Percentiles rank a stretch among this genome's conserved stretches.
Evolutionary conservation across 805 yeast species (phyloP).

Genomic region (Wickerhamomyces bovis): DNA sequence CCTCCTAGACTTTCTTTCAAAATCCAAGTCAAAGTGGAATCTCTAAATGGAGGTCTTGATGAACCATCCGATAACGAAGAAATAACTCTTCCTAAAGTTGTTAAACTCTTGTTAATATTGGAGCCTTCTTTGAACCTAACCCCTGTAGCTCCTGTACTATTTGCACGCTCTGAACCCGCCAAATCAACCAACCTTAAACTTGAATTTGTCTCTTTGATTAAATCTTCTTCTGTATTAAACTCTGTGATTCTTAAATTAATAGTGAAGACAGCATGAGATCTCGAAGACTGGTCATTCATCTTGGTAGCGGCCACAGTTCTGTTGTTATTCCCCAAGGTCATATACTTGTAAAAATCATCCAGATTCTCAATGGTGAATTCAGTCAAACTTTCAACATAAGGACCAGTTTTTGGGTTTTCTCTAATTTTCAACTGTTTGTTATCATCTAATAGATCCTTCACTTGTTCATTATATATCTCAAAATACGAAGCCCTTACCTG

Average conservation of each 20-base stretch:
- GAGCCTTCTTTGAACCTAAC: conserved; percentile 67
- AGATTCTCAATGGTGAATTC: conserved; percentile 46
- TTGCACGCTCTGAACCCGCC: conserved; percentile 77
- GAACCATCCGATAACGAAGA: conserved; percentile 38
- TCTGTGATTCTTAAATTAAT: conserved; percentile 56
- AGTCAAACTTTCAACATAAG: conserved; percentile 62
- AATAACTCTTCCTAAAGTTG: conserved; percentile 71
- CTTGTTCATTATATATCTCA: conserved; percentile 76
- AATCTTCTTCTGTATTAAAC: conserved; percentile 29
- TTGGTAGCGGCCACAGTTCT: conserved; percentile 70
- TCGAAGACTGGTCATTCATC: conserved; percentile 65
- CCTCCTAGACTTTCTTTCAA: conserved; percentile 76
- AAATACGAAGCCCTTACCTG: conserved; percentile 53
- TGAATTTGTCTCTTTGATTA: conserved; percentile 47
- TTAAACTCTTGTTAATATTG: conserved; percentile 70
- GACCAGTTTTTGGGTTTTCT: conserved; percentile 61
- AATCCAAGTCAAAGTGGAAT: conserved; percentile 69
- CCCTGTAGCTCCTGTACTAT: conserved; percentile 55
- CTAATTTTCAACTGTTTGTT: conserved; percentile 37
- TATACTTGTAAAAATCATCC: conserved; percentile 40
- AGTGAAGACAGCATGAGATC: conserved; percentile 79
- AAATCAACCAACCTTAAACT: conserved; percentile 67
- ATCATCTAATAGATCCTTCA: conserved; percentile 48
- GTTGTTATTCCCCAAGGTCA: conserved; percentile 45
- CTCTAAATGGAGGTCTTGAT: conserved; percentile 38